A percentile compares a stretch with the other conserved stretches of the same genome.
phyloP scores from a whole-genome alignment of 495 filamentous ascomycete genomes.

The Pyronema omphalodes region DNA sequence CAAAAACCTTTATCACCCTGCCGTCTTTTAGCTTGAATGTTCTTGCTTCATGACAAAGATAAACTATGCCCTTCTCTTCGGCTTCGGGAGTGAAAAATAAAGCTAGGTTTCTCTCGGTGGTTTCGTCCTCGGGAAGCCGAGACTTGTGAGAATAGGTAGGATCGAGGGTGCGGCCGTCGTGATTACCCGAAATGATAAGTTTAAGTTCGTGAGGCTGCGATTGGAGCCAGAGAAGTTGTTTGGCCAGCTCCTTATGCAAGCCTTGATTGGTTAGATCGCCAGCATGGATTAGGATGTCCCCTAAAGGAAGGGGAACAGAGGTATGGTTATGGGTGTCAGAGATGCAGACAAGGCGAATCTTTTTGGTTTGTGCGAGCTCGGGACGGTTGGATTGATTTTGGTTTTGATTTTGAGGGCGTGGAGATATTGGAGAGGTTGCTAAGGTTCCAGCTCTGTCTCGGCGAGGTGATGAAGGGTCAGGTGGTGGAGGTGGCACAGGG shows the following conservation, averaged over 20 bases:
- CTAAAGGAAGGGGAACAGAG: conserved; percentile 37
- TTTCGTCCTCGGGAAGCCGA: conserved; percentile 8
- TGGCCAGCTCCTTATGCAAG: conserved; percentile 50
- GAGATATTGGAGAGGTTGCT: too few species aligned
- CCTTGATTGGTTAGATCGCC: conserved; percentile 69
- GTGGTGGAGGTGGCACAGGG: background rate
- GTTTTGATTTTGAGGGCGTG: too few species aligned
- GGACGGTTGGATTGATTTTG: background rate
- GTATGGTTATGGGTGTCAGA: conserved; percentile 73
- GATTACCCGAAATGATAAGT: conserved; percentile 44
- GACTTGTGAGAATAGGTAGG: conserved; percentile 3
- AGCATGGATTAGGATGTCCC: conserved; percentile 77
- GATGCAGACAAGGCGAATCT: conserved; percentile 47
- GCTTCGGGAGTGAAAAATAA: conserved; percentile 10
- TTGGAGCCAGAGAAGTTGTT: conserved; percentile 60
- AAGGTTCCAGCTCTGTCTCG: too few species aligned
- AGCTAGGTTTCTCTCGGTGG: conserved; percentile 8
- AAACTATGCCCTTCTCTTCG: conserved; percentile 25
- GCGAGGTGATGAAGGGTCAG: background rate
- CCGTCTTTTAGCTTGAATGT: conserved; percentile 20
- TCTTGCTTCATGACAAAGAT: conserved; percentile 28
- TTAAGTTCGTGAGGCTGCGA: conserved; percentile 57
- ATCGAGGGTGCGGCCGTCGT: conserved; percentile 18
- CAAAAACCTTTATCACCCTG: conserved; percentile 14
- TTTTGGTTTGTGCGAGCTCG: background rate